Percentiles rank a stretch among this genome's conserved stretches.
Conservation (phyloP, 1,139 yeast species). For the Scheffersomyces lignicola region DNA sequence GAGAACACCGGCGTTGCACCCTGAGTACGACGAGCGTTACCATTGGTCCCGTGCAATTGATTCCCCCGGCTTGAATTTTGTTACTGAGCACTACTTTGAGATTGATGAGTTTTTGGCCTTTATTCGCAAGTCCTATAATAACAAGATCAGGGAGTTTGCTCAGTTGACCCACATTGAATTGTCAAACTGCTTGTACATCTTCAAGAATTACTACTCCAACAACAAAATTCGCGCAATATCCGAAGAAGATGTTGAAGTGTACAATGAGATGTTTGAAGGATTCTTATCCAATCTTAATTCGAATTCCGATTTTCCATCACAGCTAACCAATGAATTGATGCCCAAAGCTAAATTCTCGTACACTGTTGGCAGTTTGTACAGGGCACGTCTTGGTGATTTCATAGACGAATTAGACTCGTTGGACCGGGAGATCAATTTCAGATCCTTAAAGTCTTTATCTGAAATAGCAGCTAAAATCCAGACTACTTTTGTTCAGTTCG, state of each 20-base stretch:
- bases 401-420: constrained; percentile 25
- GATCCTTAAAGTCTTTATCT: constrained; percentile 9
- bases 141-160: constrained; percentile 21
- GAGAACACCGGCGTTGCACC: too few species aligned
- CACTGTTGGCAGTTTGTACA: constrained; percentile 3
- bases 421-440: constrained; percentile 23
- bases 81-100: constrained; percentile 21
- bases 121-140: constrained; percentile 21
- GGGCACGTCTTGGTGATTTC: constrained; percentile 24
- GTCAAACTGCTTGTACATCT: constrained; percentile 28
- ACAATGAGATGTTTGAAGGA: constrained; percentile 23
- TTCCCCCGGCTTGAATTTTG: constrained; percentile 21
- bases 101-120: constrained; percentile 24
- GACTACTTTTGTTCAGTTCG: constrained; percentile 21
- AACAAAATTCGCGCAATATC: constrained; percentile 20
- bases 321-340: constrained; percentile 14
- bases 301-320: constrained; percentile 10
- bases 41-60: too few species aligned
- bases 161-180: constrained; percentile 31
- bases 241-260: constrained; percentile 17
- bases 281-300: constrained; percentile 6
- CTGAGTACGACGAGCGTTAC: too few species aligned
- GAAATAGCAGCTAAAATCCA: constrained; percentile 22
- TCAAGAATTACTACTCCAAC: constrained; percentile 25
- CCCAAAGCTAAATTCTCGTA: constrained; percentile 12